These are phyloP conservation scores for Dipodascopsis uninucleata DNA, from an alignment of 805 yeast genomes.

Conservation along the genomic window DNA sequence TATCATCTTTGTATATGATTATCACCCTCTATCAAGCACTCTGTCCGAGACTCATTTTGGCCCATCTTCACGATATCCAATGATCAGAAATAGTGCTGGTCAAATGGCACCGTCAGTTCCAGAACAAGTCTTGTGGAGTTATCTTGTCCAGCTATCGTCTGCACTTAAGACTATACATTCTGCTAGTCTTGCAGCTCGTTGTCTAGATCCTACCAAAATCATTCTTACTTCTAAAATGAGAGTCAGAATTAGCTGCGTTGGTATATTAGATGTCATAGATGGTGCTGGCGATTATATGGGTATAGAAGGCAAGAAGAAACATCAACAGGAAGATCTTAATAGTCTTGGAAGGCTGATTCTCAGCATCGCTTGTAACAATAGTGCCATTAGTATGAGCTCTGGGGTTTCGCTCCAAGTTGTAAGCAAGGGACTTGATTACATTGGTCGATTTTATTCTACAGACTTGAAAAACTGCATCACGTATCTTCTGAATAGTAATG, in stretches of 20 bases:
- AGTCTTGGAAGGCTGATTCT: slow-evolving; percentile 58
- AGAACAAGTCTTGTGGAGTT: slow-evolving; percentile 69
- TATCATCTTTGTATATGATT: slow-evolving; percentile 76
- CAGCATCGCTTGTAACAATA: slow-evolving; percentile 44
- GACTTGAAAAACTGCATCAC: slow-evolving; percentile 17
- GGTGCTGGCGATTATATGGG: slow-evolving; percentile 33
- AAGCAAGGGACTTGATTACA: slow-evolving; percentile 12
- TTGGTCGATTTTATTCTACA: slow-evolving; percentile 15
- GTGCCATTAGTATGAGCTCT: slow-evolving; percentile 5
- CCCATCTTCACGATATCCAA: slow-evolving; percentile 39
- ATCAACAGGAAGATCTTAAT: slow-evolving; percentile 54
- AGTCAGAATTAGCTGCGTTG: slow-evolving; percentile 67
- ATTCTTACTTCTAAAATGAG: slow-evolving; percentile 70
- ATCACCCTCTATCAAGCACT: slow-evolving; percentile 71
- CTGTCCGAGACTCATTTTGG: slow-evolving; percentile 64
- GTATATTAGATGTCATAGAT: slow-evolving; percentile 63
- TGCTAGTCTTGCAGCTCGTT: slow-evolving; percentile 59
- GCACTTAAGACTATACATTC: slow-evolving; percentile 68
- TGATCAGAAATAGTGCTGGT: slow-evolving; percentile 37
- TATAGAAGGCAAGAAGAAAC: slow-evolving; percentile 28
- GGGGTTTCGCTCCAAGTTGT: slow-evolving; percentile 6
- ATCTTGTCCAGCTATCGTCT: slow-evolving; percentile 66
- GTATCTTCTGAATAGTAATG: slow-evolving; percentile 13
- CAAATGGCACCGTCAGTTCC: slow-evolving; percentile 42
- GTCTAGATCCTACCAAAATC: slow-evolving; percentile 62